Conservation (phyloP, 768 basidiomycete species). For the Myochromella boudieri region DNA sequence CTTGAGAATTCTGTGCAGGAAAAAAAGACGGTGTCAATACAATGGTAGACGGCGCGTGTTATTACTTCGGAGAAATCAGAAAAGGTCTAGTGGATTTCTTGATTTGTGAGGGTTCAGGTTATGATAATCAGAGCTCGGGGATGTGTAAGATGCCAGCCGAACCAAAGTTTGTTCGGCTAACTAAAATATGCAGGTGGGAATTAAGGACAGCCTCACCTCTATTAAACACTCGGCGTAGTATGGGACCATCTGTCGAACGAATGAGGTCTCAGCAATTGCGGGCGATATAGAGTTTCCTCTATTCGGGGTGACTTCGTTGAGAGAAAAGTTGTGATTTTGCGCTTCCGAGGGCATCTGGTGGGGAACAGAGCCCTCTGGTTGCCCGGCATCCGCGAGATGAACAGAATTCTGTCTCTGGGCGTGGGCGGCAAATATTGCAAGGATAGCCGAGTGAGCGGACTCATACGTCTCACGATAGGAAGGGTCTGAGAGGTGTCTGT, state of each 20-base stretch:
- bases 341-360: constrained; percentile 2
- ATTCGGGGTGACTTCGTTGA: constrained; percentile 1
- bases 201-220: constrained; percentile 46
- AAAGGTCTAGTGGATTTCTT: background rate
- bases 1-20: constrained; percentile 55
- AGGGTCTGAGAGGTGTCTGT: constrained; percentile 60
- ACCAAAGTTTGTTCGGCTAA: no score
- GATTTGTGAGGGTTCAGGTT: no score
- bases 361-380: constrained; percentile 2
- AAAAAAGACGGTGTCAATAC: background rate
- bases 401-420: constrained; percentile 48
- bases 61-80: constrained; percentile 12
- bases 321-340: constrained; percentile 7
- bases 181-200: no score
- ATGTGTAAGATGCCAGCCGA: constrained; percentile 1
- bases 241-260: constrained; percentile 61
- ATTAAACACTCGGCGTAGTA: constrained; percentile 75
- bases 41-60: no score
- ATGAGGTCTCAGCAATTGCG: constrained; percentile 21
- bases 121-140: no score
- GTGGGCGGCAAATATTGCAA: constrained; percentile 69
- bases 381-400: no score
- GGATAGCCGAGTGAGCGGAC: constrained; percentile 80
- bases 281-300: constrained; percentile 3
- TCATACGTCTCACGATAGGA: constrained; percentile 78